Evolutionary conservation across 2,329 filamentous ascomycete genomes (phyloP), one percentile per base, ranked within the genome.

Genomic region (Trichoderma semiorbis): DNA sequence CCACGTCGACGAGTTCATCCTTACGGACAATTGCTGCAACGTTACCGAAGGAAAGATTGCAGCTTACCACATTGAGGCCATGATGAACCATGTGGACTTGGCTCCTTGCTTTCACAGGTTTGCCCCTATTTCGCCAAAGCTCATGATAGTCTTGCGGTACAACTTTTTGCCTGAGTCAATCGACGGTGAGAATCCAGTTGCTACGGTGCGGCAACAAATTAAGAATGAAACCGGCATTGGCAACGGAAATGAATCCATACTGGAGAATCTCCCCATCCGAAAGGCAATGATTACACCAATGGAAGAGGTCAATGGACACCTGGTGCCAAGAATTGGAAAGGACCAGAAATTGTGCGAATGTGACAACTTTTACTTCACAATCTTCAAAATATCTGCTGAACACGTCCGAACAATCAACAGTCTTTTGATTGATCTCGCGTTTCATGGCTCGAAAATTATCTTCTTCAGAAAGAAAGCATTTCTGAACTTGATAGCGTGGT

Each of bases 391-490:
- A 36, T 4, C 63, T 7, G 26, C 43, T 1, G 5, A 30, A 47
- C 43, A 66, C 30, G 30, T 62, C 7, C 66, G 28, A n/a, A 69
- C 12, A 5, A 62, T 69, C 28, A 69, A 62, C 7, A n/a, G 66
- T 7, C 66, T 69, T 12, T 26, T 69, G 18, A 30, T 69, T 24
- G 39, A 69, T 34, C 66, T 62, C 24, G 66, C 66, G 2, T 69
- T 69, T 11, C 57, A 69, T 36, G 66, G 69, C 26, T 67, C 61
- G 16, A 67, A 16, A 50, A 61, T 71, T 8, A 60, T 71, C 12
- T 69, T 61, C 11, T 32, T 61, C 8, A 36, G 30, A 12, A 60
- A 53, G 47, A 57, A 69, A 18, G 30, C 16, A 4, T 69, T 69
- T 7, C 6, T 69, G 14, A 57, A 62, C 16, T 53, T 66, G 7